Evolutionary conservation across 176 grass and related monocot species (phyloP).

Genomic region (Eremochloa ophiuroides): DNA sequence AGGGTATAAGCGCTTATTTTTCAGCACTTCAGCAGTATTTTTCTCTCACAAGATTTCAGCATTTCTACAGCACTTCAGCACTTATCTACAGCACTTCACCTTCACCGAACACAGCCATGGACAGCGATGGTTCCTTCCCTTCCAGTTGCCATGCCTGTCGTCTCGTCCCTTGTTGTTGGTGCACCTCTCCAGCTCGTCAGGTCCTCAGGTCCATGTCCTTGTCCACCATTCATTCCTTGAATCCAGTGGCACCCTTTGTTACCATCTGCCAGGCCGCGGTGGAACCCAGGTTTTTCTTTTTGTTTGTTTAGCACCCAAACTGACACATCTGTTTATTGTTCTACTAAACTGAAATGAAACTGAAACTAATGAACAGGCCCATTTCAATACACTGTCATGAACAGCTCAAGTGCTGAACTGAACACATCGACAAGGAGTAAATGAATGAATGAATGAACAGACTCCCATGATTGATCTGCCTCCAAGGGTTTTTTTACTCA

Average conservation of each 20-base stretch:
- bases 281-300: not conserved
- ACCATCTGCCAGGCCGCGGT: constrained; percentile 3
- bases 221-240: constrained; percentile 5
- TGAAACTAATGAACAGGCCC: not conserved
- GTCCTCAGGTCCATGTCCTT: constrained; percentile 1
- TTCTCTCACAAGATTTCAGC: too few species aligned
- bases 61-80: too few species aligned
- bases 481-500: too few species aligned
- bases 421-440: too few species aligned
- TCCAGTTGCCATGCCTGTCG: not conserved
- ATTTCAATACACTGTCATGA: not conserved
- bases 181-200: not conserved
- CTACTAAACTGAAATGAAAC: not conserved
- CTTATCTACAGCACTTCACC: too few species aligned
- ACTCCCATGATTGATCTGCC: not conserved
- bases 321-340: not conserved
- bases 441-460: not conserved
- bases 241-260: not conserved
- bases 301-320: not conserved
- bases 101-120: too few species aligned
- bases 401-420: not conserved
- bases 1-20: too few species aligned
- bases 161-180: not conserved
- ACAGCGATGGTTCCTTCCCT: not conserved
- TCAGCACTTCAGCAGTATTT: too few species aligned